Evolutionary conservation across 768 basidiomycete species (phyloP), one percentile per base, ranked within the genome.

Genomic region (Russula ochroleuca): DNA sequence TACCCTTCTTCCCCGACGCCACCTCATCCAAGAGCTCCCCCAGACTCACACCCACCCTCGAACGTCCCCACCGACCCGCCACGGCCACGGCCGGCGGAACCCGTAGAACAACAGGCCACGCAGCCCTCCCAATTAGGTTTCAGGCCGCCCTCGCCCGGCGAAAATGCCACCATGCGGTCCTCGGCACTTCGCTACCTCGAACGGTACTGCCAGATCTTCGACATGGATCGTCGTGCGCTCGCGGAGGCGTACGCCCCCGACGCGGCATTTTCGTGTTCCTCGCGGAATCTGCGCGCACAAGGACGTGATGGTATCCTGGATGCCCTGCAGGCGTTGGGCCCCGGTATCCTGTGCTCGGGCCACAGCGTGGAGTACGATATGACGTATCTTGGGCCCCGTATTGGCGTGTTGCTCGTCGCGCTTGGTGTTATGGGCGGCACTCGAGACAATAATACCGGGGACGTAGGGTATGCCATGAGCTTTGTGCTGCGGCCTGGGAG

Each of bases 191-290:
- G 25, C 10, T 57, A 43, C 17, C 45, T 64, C 48, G 31, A 64
- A 31, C 47, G 48, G 31, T 67, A 67, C 31, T 56, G 21, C 25
- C 51, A 35, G 53, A 64, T 53, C 9, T 65, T 67, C 35, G 65
- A 67, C 53, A 31, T 6, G 40, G 63, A 65, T 25, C 63, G 48
- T 19, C 43, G 38, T n/a, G 57, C 38, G 48, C 65, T 67, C 3
- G 51, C 63, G 1, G 48, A 28, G 5, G 48, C 45, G 33, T 67
- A 67, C 35, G 23, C 62, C 9, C 40, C 37, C 10, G 48, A 67
- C 23, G 65, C 65, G 8, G 2, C 21, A 3, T 67, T 67, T n/a
- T 67, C 65, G 33, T 67, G 65, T 47, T 21, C 51, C 41, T 41
- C 58, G 28, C 53, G 52, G 9, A 50, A 21, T 31, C 33, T 67